Base-by-base conservation (phyloP, 768 basidiomycete genomes). In the Serendipita indica region DNA sequence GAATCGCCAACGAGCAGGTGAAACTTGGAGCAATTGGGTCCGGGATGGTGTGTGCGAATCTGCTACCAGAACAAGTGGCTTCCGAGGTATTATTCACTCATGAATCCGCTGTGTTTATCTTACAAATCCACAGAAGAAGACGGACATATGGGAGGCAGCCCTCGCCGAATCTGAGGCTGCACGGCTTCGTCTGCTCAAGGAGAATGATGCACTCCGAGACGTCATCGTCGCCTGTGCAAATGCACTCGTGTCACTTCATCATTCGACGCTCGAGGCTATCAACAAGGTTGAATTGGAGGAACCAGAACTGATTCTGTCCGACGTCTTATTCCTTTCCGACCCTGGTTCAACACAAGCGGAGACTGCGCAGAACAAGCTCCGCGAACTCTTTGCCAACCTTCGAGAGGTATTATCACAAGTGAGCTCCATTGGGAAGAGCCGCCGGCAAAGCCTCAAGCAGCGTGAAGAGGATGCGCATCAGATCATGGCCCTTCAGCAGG, bases 111-210 rank as follows among this genome's bases (percentile, higher is more conserved):
- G 22, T 13, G 22, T 27, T 3, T 3, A 30, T 34, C n/a, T 58
- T 25, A 43, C 5, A 5, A n/a, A 25, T n/a, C n/a, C n/a, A 25
- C 27, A 43, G 41, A 43, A 73, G 65, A 78, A 79, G 1, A 74
- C 75, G 56, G 75, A 74, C 10, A 77, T 78, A 64, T 65, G 82
- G 30, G 87, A 90, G 62, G 69, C 77, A 30, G 82, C 86, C 3
- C 72, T 90, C 33, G 81, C 83, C 46, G 79, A 89, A 63, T 82
- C 86, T 0, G 87, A 90, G 67, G 73, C 75, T 56, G 79, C 84
- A 0, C 73, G 84, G 35, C 71, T 71, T 22, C 77, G 77, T 41
- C 75, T 90, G 18, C 68, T 72, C 30, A 79, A 82, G 34, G 86
- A 91, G 66, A 88, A 84, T 57, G 65, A 75, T 32, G 72, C 73